Percentiles rank a stretch among this genome's conserved stretches.
Evolutionary conservation across 1,284 basidiomycete genomes (phyloP).

Genomic region (Leccinum pallidistipes): DNA sequence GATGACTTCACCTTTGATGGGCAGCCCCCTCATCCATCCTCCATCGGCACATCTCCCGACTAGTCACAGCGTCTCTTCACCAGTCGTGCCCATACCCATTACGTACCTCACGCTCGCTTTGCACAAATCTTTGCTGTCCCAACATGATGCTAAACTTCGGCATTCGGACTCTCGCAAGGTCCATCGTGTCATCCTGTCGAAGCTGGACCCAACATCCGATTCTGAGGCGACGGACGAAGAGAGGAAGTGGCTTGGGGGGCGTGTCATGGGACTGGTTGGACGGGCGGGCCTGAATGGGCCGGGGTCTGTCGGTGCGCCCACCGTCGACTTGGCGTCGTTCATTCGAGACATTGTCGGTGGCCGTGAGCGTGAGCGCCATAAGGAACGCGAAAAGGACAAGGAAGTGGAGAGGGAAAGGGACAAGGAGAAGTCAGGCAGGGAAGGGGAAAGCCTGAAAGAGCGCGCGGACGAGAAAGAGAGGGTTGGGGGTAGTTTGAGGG

Average conservation of each 20-base stretch:
- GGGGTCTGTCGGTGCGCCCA: constrained; percentile 44
- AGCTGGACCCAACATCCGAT: constrained; percentile 43
- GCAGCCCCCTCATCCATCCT: constrained; percentile 6
- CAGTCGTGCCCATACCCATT: constrained; percentile 2
- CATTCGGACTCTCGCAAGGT: constrained; percentile 60
- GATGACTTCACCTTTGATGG: constrained; percentile 11
- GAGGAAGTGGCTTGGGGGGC: constrained; percentile 28
- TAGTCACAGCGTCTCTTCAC: not conserved
- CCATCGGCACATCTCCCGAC: constrained; percentile 1
- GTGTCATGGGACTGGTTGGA: constrained; percentile 42
- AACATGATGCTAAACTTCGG: constrained; percentile 54
- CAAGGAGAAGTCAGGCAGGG: constrained; percentile 34
- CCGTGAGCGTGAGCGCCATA: constrained; percentile 33
- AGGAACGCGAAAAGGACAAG: constrained; percentile 31
- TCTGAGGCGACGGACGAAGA: constrained; percentile 33
- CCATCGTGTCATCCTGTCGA: constrained; percentile 56
- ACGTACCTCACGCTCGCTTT: constrained; percentile 47
- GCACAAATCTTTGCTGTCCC: constrained; percentile 47
- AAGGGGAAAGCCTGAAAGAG: constrained; percentile 35
- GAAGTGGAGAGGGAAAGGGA: constrained; percentile 35
- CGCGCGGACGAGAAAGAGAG: constrained; percentile 38
- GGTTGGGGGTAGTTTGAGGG: constrained; percentile 36
- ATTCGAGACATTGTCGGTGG: constrained; percentile 33
- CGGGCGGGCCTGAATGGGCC: constrained; percentile 31
- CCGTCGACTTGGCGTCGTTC: constrained; percentile 45